Conservation (phyloP, 2,329 filamentous ascomycete species). For the Aspergillus sp. region DNA sequence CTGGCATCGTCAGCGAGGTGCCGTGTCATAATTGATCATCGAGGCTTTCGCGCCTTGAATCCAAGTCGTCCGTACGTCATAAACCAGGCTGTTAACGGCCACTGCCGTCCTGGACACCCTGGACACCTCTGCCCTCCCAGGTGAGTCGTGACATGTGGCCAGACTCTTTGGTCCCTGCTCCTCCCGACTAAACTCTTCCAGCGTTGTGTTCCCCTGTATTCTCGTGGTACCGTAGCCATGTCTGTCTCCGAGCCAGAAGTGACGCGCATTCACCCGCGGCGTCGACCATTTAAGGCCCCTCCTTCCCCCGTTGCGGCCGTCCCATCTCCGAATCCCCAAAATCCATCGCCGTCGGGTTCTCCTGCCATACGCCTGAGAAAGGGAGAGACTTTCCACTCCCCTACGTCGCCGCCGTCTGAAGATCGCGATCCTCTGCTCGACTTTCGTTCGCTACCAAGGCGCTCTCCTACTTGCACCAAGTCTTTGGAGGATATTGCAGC, state of each 20-base stretch:
- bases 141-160: no score
- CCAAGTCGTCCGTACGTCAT: no score
- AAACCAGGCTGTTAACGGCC: no score
- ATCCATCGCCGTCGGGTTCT: conserved; percentile 13
- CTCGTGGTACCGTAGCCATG: conserved; percentile 19
- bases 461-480: conserved; percentile 51
- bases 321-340: conserved; percentile 8
- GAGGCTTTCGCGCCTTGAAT: no score
- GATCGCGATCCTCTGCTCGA: conserved; percentile 34
- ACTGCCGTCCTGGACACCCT: no score
- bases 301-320: conserved; percentile 19
- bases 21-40: no score
- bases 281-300: conserved; percentile 24
- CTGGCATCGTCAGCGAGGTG: no score
- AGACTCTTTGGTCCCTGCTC: no score
- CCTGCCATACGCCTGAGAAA: conserved; percentile 54
- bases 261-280: conserved; percentile 24
- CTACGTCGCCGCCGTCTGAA: conserved; percentile 29
- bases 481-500: conserved; percentile 60
- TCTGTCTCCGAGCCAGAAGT: conserved; percentile 16
- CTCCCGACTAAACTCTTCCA: conserved; percentile 2
- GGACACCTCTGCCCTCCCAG: no score
- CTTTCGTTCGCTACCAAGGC: conserved; percentile 46
- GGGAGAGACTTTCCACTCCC: conserved; percentile 55
- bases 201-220: conserved; percentile 5